A percentile compares a stretch with the other conserved stretches of the same genome.
Conservation (phyloP, 805 yeast species). For the Candida saitoana region DNA sequence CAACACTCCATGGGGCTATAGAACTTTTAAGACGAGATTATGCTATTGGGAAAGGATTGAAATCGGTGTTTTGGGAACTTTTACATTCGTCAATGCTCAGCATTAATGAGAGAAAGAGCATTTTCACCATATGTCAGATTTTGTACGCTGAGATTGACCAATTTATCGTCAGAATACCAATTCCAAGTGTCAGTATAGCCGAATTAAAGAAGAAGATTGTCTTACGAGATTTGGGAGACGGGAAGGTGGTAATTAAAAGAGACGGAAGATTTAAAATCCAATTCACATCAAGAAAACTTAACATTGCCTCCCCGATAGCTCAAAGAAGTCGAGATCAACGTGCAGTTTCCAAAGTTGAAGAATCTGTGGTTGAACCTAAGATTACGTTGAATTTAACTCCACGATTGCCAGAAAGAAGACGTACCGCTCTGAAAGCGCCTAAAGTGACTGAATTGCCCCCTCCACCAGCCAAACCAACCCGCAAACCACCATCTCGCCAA, state of each 20-base stretch:
- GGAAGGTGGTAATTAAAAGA: slow-evolving; percentile 55
- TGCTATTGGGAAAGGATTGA: slow-evolving; percentile 53
- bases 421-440: background rate
- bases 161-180: slow-evolving; percentile 55
- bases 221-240: slow-evolving; percentile 51
- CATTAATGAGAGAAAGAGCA: slow-evolving; percentile 52
- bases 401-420: slow-evolving; percentile 9
- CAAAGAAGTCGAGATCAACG: slow-evolving; percentile 8
- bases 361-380: slow-evolving; percentile 8
- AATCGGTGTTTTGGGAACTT: slow-evolving; percentile 61
- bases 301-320: slow-evolving; percentile 1
- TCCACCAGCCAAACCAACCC: too few species aligned
- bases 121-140: slow-evolving; percentile 64
- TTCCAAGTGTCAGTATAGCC: slow-evolving; percentile 54
- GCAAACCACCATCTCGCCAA: background rate
- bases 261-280: slow-evolving; percentile 57
- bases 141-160: slow-evolving; percentile 60
- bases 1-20: slow-evolving; percentile 60
- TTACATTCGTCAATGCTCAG: slow-evolving; percentile 60
- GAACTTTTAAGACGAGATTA: slow-evolving; percentile 60
- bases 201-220: slow-evolving; percentile 53
- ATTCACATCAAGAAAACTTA: slow-evolving; percentile 25
- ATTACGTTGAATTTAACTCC: slow-evolving; percentile 10
- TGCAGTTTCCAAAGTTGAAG: slow-evolving; percentile 1
- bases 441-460: slow-evolving; percentile 4